Base-by-base conservation (phyloP, 192 early-diverging fungal genomes). In the Cladochytrium replicatum region DNA sequence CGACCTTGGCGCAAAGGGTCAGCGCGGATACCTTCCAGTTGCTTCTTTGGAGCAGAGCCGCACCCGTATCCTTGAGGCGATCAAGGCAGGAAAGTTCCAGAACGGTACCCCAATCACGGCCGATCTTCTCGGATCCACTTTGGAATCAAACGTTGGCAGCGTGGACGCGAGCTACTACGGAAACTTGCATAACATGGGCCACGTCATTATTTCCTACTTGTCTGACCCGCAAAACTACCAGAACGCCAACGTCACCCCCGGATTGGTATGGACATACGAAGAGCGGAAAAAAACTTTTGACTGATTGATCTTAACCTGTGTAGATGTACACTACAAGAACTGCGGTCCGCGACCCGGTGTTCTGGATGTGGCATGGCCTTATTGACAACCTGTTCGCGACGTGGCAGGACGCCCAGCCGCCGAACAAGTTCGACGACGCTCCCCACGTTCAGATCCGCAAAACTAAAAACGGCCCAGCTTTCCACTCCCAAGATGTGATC, bases 161-260 rank as follows among this genome's bases (percentile, higher is more conserved):
- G 19, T 11, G 17, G 40, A 44, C 41, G 6, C 6, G 9, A n/a
- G 22, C 5, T 6, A 9, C 11, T 52, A 45, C 19, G 51, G 51
- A 24, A 52, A 44, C 39, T 44, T 52, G 40, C 51, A 52, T 29
- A 52, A 52, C 41, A 52, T 52, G 51, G 51, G 51, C 39, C 51
- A 52, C 25, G 51, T 52, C 51, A 22, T 52, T 41, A 43, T 52
- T 28, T 19, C 51, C 41, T 52, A 44, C 22, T 15, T 44, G 5
- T 15, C 40, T 3, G 24, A 47, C 51, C 51, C 51, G 6, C 13
- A 15, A 5, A 52, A 44, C 37, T 52, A 40, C 38, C 51, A 44
- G 25, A 13, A 43, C 40, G 23, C 40, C 41, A 46, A 43, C 17
- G 39, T 44, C 11, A 29, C 25, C n/a, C 51, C 51, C 40, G 51